These are phyloP conservation scores for Pichia sp. DNA, from an alignment of 1,139 yeast species.

Conservation along the genomic window DNA sequence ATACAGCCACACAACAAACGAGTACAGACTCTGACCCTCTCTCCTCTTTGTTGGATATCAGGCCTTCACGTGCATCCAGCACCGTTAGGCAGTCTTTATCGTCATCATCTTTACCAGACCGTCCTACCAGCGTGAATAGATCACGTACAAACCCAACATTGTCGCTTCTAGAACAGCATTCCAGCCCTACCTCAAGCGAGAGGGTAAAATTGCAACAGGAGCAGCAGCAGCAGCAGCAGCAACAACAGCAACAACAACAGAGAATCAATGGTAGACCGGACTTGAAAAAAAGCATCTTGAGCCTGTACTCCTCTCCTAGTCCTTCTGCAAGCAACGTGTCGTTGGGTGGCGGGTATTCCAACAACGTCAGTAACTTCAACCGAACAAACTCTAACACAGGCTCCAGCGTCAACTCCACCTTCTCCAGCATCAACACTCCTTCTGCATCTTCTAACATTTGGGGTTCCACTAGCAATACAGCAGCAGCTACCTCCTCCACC, in stretches of 20 bases:
- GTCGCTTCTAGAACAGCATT: constrained; percentile 17
- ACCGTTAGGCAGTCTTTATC: constrained; percentile 4
- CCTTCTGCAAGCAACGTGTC: constrained; percentile 19
- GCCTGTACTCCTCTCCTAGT: constrained; percentile 73
- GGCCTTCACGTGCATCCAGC: neutral
- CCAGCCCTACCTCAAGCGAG: constrained; percentile 5
- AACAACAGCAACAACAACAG: constrained; percentile 15
- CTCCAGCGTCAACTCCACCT: constrained; percentile 14
- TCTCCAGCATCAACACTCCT: neutral
- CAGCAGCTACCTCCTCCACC: constrained; percentile 3
- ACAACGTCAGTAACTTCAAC: neutral
- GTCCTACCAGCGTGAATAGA: constrained; percentile 1
- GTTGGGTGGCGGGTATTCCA: constrained; percentile 2
- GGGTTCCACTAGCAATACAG: neutral
- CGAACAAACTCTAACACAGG: constrained; percentile 4
- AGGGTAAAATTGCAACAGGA: constrained; percentile 8
- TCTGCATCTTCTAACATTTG: constrained; percentile 7
- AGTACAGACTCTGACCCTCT: neutral
- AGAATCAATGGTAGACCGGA: constrained; percentile 51
- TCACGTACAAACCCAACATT: constrained; percentile 11
- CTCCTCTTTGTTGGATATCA: constrained; percentile 8
- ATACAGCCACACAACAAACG: neutral
- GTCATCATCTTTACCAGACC: neutral
- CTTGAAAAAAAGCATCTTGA: constrained; percentile 82
- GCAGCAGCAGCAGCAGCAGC: constrained; percentile 8